Conservation (phyloP, 164 flowering plant genomes). For the Vitis rotundifolia region DNA sequence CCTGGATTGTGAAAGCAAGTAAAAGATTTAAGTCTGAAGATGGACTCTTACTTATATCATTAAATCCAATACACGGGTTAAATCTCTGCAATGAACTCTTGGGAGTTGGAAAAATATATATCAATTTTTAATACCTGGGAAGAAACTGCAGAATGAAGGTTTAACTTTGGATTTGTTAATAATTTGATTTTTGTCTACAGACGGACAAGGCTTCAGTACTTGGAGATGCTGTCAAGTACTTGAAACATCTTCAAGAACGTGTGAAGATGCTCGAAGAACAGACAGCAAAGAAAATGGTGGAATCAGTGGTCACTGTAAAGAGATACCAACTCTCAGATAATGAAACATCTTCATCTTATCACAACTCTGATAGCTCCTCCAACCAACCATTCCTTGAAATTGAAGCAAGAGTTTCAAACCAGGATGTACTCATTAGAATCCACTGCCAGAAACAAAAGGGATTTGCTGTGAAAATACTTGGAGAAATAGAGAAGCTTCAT, state of each 20-base stretch:
- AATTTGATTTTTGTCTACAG: slow-evolving; percentile 15
- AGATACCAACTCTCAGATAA: slow-evolving; percentile 22
- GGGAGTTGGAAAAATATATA: too few relatives aligned
- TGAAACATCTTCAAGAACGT: slow-evolving; percentile 40
- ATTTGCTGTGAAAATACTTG: slow-evolving; percentile 20
- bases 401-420: slow-evolving; percentile 43
- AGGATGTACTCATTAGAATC: slow-evolving; percentile 40
- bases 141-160: too few relatives aligned
- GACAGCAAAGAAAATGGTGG: slow-evolving; percentile 17
- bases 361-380: slow-evolving; percentile 8
- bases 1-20: too few relatives aligned
- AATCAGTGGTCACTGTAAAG: slow-evolving; percentile 24
- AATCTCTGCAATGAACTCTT: too few relatives aligned
- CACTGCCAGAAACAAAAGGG: slow-evolving; percentile 44
- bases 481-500: slow-evolving; percentile 42
- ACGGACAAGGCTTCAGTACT: slow-evolving; percentile 48
- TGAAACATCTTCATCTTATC: slow-evolving; percentile 29
- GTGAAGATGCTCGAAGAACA: slow-evolving; percentile 37
- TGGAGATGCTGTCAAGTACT: slow-evolving; percentile 38
- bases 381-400: slow-evolving; percentile 44
- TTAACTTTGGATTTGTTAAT: too few relatives aligned
- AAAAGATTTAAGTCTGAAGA: too few relatives aligned
- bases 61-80: too few relatives aligned
- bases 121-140: too few relatives aligned
- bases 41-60: too few relatives aligned